Percentiles rank a stretch among this genome's conserved stretches.
These are phyloP conservation scores for Phaffia australis DNA, from an alignment of 768 basidiomycete genomes.

Conservation along the genomic window DNA sequence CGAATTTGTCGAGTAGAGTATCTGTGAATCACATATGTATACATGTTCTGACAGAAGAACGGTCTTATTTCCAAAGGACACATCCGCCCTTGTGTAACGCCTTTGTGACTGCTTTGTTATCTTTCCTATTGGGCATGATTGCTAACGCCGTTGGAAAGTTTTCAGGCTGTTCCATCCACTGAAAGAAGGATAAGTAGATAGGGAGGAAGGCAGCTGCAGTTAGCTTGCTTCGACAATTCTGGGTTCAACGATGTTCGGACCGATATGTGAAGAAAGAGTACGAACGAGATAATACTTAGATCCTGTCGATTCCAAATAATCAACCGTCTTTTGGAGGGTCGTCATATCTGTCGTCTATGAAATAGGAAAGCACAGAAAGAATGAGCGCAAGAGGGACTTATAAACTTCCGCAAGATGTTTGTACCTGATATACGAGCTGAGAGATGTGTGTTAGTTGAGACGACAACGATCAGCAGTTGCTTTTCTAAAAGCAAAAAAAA, in stretches of 20 bases:
- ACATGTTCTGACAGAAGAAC: no score
- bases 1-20: no score
- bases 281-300: slow-evolving; percentile 33
- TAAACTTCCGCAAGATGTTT: background rate
- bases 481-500: background rate
- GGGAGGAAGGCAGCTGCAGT: background rate
- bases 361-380: background rate
- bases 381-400: background rate
- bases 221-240: no score
- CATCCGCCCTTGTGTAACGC: no score
- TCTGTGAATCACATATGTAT: no score
- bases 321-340: slow-evolving; percentile 21
- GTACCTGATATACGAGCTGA: slow-evolving; percentile 13
- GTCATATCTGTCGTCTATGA: slow-evolving; percentile 10
- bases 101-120: no score
- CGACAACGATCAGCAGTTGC: background rate
- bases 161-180: slow-evolving; percentile 39
- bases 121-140: slow-evolving; percentile 34
- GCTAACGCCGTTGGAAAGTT: slow-evolving; percentile 37
- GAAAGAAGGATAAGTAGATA: background rate
- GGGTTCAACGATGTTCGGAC: background rate
- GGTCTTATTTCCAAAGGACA: no score
- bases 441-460: no score
- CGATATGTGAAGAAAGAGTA: background rate
- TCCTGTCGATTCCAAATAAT: slow-evolving; percentile 25